These are phyloP conservation scores for Candida ipomoeae DNA, from an alignment of 805 yeast species.

Conservation along the genomic window DNA sequence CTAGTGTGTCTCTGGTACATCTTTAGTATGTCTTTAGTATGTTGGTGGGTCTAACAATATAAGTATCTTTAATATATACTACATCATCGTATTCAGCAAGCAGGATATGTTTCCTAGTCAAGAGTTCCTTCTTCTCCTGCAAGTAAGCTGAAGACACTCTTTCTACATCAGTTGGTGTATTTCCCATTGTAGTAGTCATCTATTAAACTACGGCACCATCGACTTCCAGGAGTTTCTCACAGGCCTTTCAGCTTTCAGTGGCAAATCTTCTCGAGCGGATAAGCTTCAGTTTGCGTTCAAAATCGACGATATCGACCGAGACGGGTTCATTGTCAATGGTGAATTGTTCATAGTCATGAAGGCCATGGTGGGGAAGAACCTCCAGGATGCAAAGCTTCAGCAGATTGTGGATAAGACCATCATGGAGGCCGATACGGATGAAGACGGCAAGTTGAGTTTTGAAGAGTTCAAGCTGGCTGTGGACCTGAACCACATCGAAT, in stretches of 20 bases:
- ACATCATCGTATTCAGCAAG: too few species aligned
- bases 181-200: too few species aligned
- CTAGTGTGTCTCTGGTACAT: too few species aligned
- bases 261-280: slow-evolving; percentile 74
- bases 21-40: too few species aligned
- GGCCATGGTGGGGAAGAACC: slow-evolving; percentile 94
- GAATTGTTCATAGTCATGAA: slow-evolving; percentile 88
- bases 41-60: too few species aligned
- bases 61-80: too few species aligned
- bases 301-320: slow-evolving; percentile 92
- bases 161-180: too few species aligned
- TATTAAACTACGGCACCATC: slow-evolving; percentile 88
- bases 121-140: too few species aligned
- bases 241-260: slow-evolving; percentile 82
- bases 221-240: slow-evolving; percentile 93
- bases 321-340: slow-evolving; percentile 92
- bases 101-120: too few species aligned
- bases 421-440: slow-evolving; percentile 92
- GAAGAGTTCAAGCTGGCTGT: slow-evolving; percentile 78
- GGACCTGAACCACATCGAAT: slow-evolving; percentile 55
- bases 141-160: too few species aligned
- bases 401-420: slow-evolving; percentile 97
- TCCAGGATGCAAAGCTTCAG: slow-evolving; percentile 83
- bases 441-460: slow-evolving; percentile 81
- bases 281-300: slow-evolving; percentile 86